Percentiles rank a stretch among this genome's conserved stretches.
Evolutionary conservation across 2,329 filamentous ascomycete species (phyloP).

Genomic region (Aspergillus neoniger): DNA sequence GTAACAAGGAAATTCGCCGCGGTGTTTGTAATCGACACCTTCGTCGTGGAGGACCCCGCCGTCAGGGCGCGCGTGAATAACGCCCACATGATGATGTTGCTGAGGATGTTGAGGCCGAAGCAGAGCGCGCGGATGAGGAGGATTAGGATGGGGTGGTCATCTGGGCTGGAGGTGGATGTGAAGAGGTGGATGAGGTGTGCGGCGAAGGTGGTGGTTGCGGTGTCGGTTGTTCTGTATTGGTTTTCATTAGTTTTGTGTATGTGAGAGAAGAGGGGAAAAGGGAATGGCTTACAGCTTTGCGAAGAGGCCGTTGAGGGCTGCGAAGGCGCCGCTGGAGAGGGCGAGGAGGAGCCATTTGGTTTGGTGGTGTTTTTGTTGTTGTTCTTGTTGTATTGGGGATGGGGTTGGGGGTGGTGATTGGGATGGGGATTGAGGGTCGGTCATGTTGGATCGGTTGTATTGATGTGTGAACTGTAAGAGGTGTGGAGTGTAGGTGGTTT

Average conservation of each 20-base stretch:
- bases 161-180: background rate
- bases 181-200: slow-evolving; percentile 48
- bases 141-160: background rate
- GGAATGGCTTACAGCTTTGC: slow-evolving; percentile 59
- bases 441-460: no score
- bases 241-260: no score
- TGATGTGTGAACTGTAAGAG: background rate
- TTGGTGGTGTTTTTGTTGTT: slow-evolving; percentile 10
- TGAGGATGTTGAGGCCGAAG: slow-evolving; percentile 62
- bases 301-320: slow-evolving; percentile 67
- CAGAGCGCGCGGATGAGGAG: slow-evolving; percentile 41
- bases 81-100: slow-evolving; percentile 66
- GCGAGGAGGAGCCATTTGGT: slow-evolving; percentile 57
- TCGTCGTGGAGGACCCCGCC: slow-evolving; percentile 60
- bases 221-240: slow-evolving; percentile 57
- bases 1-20: slow-evolving; percentile 65
- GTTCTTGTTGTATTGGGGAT: background rate
- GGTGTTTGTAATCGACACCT: slow-evolving; percentile 66
- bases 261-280: no score
- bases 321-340: slow-evolving; percentile 62
- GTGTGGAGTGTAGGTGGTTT: background rate
- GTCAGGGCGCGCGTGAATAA: slow-evolving; percentile 65
- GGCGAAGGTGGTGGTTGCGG: slow-evolving; percentile 57
- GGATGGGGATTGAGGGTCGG: no score
- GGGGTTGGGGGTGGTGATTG: background rate